Evolutionary conservation across 257 asterid species (phyloP).

Genomic region (Solanum piurae): DNA sequence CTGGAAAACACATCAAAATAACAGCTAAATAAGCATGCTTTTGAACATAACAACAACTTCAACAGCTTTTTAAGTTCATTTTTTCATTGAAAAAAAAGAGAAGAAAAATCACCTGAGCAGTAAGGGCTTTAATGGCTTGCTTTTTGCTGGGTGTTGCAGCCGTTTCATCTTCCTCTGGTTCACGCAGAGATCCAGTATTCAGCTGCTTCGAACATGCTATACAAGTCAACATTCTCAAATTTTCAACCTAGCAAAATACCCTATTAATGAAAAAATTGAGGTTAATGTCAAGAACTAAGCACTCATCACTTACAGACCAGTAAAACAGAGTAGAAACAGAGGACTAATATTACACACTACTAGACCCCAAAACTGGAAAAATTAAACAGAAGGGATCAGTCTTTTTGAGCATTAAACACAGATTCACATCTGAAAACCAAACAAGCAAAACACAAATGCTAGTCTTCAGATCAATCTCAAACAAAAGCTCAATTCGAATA

Average conservation of each 20-base stretch:
- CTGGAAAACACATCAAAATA: slow-evolving; percentile 18
- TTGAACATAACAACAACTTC: background rate
- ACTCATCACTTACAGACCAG: background rate
- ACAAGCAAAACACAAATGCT: background rate
- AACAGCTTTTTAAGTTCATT: background rate
- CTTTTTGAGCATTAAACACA: background rate
- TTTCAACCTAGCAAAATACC: background rate
- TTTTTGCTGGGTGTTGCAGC: slow-evolving; percentile 50
- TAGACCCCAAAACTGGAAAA: background rate
- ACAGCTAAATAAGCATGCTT: background rate
- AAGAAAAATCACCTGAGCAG: slow-evolving; percentile 39
- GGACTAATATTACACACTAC: background rate
- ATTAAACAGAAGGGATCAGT: background rate
- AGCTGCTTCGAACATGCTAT: slow-evolving; percentile 86
- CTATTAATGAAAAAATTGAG: background rate
- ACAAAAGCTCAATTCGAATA: background rate
- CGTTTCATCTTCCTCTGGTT: slow-evolving; percentile 42
- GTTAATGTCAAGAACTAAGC: background rate
- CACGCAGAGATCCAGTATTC: slow-evolving; percentile 60
- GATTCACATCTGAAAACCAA: background rate
- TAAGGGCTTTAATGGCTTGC: slow-evolving; percentile 65
- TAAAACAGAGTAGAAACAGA: background rate
- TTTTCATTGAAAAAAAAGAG: background rate
- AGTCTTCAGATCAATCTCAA: background rate
- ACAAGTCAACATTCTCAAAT: slow-evolving; percentile 65